Conservation (phyloP, 2,329 filamentous ascomycete species). For the Cryphonectria carpinicola region DNA sequence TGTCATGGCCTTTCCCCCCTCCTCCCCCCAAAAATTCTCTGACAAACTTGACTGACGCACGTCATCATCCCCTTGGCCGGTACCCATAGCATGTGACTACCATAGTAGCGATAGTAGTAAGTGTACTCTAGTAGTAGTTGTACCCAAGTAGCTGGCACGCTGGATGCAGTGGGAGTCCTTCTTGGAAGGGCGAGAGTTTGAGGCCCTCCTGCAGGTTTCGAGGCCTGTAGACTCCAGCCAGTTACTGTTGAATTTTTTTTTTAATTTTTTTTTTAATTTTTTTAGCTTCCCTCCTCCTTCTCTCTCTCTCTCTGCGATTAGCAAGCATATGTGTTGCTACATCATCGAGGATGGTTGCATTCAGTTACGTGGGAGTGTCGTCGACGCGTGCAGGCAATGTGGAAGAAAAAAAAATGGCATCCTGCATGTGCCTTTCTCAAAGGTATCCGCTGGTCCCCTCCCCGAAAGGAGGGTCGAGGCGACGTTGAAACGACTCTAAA, state of each 20-base stretch:
- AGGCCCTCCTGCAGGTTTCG: no score
- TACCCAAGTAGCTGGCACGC: not conserved
- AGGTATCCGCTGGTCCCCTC: conserved; percentile 3
- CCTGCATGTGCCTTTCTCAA: not conserved
- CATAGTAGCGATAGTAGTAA: not conserved
- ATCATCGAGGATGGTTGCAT: not conserved
- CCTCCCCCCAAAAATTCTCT: not conserved
- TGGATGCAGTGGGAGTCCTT: not conserved
- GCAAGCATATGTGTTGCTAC: not conserved
- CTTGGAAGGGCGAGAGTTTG: no score
- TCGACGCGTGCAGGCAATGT: not conserved
- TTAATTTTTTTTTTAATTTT: not conserved
- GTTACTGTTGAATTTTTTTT: not conserved
- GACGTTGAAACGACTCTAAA: conserved; percentile 25
- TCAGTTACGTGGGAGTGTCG: not conserved
- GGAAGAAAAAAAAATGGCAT: not conserved
- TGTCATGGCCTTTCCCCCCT: not conserved
- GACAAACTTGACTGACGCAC: not conserved
- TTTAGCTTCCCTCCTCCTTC: not conserved
- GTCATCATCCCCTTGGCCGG: not conserved
- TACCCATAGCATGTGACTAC: not conserved
- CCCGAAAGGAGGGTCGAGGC: conserved; percentile 21
- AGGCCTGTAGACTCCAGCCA: no score
- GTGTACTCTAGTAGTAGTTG: not conserved
- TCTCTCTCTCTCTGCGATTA: not conserved